Conservation (phyloP, 805 yeast species). For the Barnettozyma pratensis region DNA sequence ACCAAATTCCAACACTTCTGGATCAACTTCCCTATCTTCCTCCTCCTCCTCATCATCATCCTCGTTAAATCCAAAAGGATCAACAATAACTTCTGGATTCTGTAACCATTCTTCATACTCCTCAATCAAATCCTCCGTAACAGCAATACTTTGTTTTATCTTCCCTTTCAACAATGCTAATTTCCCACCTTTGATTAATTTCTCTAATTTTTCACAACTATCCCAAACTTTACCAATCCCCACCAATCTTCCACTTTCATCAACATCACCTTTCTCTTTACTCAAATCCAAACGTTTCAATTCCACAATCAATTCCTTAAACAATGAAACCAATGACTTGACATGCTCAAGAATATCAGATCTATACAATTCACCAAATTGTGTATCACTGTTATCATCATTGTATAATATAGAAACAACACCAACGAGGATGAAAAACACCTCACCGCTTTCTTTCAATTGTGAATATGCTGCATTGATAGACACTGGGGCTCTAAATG, state of each 20-base stretch:
- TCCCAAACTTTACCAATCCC: conserved; percentile 70
- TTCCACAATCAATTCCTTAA: conserved; percentile 19
- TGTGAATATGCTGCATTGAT: conserved; percentile 45
- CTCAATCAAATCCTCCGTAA: conserved; percentile 57
- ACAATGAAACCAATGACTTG: conserved; percentile 14
- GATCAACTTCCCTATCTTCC: conserved; percentile 26
- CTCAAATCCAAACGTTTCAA: conserved; percentile 18
- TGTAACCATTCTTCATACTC: conserved; percentile 70
- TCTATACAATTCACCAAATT: conserved; percentile 27
- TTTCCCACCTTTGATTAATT: conserved; percentile 43
- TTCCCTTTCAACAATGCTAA: conserved; percentile 46
- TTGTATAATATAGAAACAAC: conserved; percentile 35
- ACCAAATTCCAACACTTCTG: conserved; percentile 36
- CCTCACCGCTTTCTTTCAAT: conserved; percentile 39
- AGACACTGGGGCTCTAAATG: conserved; percentile 56
- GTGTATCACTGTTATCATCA: conserved; percentile 7
- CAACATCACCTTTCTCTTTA: conserved; percentile 14
- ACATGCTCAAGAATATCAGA: conserved; percentile 18
- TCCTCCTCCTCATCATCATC: conserved; percentile 26
- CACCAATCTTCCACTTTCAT: conserved; percentile 39
- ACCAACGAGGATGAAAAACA: conserved; percentile 40
- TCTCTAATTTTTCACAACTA: conserved; percentile 46
- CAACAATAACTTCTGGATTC: conserved; percentile 44
- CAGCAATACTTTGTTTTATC: conserved; percentile 36
- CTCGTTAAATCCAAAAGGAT: conserved; percentile 46